Evolutionary conservation across 2,329 filamentous ascomycete species (phyloP).

Genomic region (Epichloe brachyelytri): DNA sequence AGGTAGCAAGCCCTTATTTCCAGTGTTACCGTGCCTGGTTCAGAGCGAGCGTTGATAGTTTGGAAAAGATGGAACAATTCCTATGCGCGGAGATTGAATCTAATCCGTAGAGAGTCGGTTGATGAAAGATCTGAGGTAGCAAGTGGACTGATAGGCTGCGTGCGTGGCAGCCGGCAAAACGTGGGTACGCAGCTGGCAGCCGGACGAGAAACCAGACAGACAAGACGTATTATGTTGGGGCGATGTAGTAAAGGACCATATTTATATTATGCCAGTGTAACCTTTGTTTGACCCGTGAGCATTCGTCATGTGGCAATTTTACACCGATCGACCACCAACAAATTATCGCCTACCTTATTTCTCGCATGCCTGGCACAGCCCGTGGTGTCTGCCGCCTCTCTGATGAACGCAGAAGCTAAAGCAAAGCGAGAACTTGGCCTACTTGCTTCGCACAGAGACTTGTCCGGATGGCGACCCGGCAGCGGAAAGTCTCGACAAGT

Average conservation of each 20-base stretch:
- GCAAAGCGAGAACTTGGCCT: too few relatives aligned
- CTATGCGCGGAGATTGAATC: not conserved
- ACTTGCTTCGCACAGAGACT: too few relatives aligned
- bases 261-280: not conserved
- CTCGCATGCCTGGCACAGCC: not conserved
- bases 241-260: not conserved
- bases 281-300: not conserved
- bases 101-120: not conserved
- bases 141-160: not conserved
- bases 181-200: too few relatives aligned
- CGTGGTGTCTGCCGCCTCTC: not conserved
- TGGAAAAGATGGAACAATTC: not conserved
- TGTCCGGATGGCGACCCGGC: too few relatives aligned
- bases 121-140: not conserved
- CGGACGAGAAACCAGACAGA: too few relatives aligned
- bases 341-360: not conserved
- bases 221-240: too few relatives aligned
- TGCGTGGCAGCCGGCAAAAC: not conserved
- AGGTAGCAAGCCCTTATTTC: too few relatives aligned
- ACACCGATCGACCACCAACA: not conserved
- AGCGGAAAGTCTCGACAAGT: too few relatives aligned
- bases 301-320: not conserved
- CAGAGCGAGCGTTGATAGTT: not conserved
- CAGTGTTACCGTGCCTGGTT: too few relatives aligned
- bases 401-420: too few relatives aligned